Percentiles rank a stretch among this genome's conserved stretches.
Conservation (phyloP, 192 early-diverging fungal species). For the Mycoemilia scoparia region DNA sequence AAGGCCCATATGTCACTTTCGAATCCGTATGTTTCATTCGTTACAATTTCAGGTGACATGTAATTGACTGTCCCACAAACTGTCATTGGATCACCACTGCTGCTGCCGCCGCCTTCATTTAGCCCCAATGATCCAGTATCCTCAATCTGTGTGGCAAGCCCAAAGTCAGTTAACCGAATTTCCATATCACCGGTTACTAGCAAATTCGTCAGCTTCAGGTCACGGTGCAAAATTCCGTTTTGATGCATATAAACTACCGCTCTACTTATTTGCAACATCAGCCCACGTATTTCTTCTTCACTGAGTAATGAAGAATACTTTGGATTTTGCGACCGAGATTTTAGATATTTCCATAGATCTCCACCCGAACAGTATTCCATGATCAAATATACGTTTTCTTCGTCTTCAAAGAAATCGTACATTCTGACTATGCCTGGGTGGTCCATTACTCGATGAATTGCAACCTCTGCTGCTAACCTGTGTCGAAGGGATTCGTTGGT, state of each 20-base stretch:
- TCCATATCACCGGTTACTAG: slow-evolving; percentile 32
- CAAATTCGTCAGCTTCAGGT: slow-evolving; percentile 60
- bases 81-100: slow-evolving; percentile 42
- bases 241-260: slow-evolving; percentile 46
- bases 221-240: slow-evolving; percentile 49
- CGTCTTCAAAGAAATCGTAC: slow-evolving; percentile 49
- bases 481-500: no score
- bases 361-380: slow-evolving; percentile 41
- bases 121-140: slow-evolving; percentile 14
- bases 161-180: slow-evolving; percentile 62
- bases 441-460: slow-evolving; percentile 39
- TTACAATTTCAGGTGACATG: slow-evolving; percentile 59
- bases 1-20: slow-evolving; percentile 61
- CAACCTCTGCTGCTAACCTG: slow-evolving; percentile 46
- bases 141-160: slow-evolving; percentile 37
- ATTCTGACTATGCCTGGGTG: slow-evolving; percentile 38
- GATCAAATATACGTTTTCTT: slow-evolving; percentile 49
- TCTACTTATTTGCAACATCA: slow-evolving; percentile 34
- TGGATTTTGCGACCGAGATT: slow-evolving; percentile 4
- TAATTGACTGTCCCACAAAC: slow-evolving; percentile 69
- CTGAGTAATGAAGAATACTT: slow-evolving; percentile 14
- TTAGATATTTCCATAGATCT: slow-evolving; percentile 23
- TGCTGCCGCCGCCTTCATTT: no score
- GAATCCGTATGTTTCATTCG: slow-evolving; percentile 48
- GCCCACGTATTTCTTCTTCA: slow-evolving; percentile 36